Conservation (phyloP, 2,329 filamentous ascomycete genomes). For the Aspergillus hiratsukae region DNA sequence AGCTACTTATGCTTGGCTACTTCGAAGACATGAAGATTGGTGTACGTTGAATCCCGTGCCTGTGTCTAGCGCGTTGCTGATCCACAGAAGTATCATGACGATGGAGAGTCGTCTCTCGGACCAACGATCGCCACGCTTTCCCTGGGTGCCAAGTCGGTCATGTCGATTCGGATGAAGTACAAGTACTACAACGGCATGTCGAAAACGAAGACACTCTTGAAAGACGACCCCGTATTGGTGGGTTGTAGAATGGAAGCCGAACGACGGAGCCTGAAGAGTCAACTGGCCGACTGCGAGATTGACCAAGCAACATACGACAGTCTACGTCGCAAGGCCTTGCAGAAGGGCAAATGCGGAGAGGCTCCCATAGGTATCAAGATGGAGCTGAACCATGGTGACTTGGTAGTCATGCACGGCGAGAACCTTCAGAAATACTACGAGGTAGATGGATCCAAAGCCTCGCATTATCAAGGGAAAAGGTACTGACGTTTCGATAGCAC, state of each 20-base stretch:
- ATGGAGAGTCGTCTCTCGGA: constrained; percentile 54
- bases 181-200: constrained; percentile 40
- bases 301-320: constrained; percentile 17
- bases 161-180: constrained; percentile 53
- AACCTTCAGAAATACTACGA: constrained; percentile 54
- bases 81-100: constrained; percentile 50
- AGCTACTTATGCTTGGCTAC: constrained; percentile 53
- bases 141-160: constrained; percentile 49
- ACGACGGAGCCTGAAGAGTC: constrained; percentile 21
- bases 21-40: constrained; percentile 53
- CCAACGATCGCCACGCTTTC: constrained; percentile 54
- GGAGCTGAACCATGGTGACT: constrained; percentile 52
- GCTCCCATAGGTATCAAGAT: constrained; percentile 38
- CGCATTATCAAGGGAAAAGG: not conserved
- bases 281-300: constrained; percentile 17
- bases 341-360: constrained; percentile 20
- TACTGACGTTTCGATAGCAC: constrained; percentile 21
- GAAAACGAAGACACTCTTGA: constrained; percentile 14
- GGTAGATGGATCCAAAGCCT: constrained; percentile 18
- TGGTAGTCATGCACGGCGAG: constrained; percentile 55
- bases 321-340: constrained; percentile 22
- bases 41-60: constrained; percentile 25
- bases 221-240: constrained; percentile 28
- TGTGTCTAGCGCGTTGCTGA: not conserved
- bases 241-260: constrained; percentile 24